These are phyloP conservation scores for Seminavis robusta DNA, from an alignment of 108 stramenopile species.

Conservation along the genomic window DNA sequence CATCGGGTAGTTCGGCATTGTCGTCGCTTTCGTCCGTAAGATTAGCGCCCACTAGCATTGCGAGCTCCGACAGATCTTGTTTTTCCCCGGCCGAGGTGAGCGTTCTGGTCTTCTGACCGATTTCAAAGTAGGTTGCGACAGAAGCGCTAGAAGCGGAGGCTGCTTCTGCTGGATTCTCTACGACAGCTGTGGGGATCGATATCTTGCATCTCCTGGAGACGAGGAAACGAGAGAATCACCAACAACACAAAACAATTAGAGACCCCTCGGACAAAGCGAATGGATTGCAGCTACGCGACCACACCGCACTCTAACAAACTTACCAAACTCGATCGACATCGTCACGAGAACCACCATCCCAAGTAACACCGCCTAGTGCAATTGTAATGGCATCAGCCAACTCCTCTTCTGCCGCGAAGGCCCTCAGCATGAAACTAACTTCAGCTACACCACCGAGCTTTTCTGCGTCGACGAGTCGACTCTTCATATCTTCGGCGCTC, in stretches of 20 bases:
- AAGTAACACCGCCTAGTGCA: slow-evolving; percentile 59
- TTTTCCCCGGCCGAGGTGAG: slow-evolving; percentile 43
- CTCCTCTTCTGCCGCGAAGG: slow-evolving; percentile 63
- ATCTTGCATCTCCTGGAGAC: slow-evolving; percentile 57
- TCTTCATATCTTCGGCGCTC: slow-evolving; percentile 34
- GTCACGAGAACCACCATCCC: slow-evolving; percentile 42
- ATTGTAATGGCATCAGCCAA: slow-evolving; percentile 57
- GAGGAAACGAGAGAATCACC: not conserved
- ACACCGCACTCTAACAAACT: no score
- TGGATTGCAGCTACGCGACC: no score
- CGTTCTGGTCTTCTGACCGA: slow-evolving; percentile 53
- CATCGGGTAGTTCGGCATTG: slow-evolving; percentile 25
- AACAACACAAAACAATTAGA: not conserved
- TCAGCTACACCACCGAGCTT: slow-evolving; percentile 62
- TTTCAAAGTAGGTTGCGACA: slow-evolving; percentile 51
- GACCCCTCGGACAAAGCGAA: no score
- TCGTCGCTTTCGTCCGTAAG: slow-evolving; percentile 45
- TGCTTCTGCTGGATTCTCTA: slow-evolving; percentile 8
- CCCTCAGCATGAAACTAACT: slow-evolving; percentile 66
- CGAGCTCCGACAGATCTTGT: slow-evolving; percentile 47
- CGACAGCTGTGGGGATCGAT: slow-evolving; percentile 38
- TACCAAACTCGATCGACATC: slow-evolving; percentile 56
- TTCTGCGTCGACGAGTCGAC: slow-evolving; percentile 39
- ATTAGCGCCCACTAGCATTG: slow-evolving; percentile 57
- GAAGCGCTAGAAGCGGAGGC: no score